Base-by-base conservation (phyloP, 2,329 filamentous ascomycete species). In the Pseudocercospora musae region DNA sequence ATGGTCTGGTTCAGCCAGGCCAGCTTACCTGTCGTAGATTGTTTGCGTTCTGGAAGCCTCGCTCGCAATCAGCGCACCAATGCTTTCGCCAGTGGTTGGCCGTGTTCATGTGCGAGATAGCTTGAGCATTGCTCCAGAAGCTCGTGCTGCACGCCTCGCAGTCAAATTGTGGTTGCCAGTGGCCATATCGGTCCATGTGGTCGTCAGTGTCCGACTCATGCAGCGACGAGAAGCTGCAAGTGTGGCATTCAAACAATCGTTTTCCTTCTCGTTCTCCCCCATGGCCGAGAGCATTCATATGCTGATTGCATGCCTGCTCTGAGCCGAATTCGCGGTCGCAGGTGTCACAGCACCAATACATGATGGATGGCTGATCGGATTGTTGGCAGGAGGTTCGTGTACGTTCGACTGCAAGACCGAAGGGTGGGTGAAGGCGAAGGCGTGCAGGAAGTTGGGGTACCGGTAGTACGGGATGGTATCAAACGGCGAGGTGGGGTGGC, bases 81-180 rank as follows among this genome's bases (percentile, higher is more conserved):
- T 76, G 76, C 49, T 68, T 64, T 33, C 60, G 63, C 57, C 66
- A 77, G 55, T 75, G 74, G 27, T 64, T 66, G 8, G 44, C 48
- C 2, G 21, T 48, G 25, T 66, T 64, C 75, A 75, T 76, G 53
- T 75, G 73, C 37, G 62, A 33, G 8, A 71, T 58, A 8, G 67
- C 68, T 13, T 57, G 62, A 6, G 54, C 11, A 3, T 69, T 48
- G 5, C 63, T 58, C 25, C 18, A 60, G 18, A 56, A 56, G 46
- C 69, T 70, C 25, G 42, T 69, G 70, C 46, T 56, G 59, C 75
- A 76, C 1, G 67, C 72, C 37, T 77, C 72, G 58, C 75, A 76
- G 0, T 61, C 55, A 7, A 57, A 58, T 20, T 27, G 37, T 15
- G 63, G 61, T 10, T 58, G 57, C 72, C 71, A 76, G 59, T 77